Conservation (phyloP, 2,329 filamentous ascomycete species). For the Penicillium sumatraense region DNA sequence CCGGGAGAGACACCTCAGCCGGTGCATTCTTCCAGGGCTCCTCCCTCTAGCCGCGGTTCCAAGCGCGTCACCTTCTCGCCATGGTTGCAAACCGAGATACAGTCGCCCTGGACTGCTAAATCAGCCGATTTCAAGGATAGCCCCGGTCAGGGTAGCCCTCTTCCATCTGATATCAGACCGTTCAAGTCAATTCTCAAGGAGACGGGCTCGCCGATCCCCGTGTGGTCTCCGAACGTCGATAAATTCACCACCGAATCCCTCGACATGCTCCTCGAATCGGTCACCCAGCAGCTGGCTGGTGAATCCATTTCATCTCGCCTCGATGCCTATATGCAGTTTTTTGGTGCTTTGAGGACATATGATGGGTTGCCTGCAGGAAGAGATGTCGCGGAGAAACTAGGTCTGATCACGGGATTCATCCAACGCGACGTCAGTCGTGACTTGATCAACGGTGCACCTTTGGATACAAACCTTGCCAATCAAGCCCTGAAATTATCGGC, state of each 20-base stretch:
- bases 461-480: conserved; percentile 72
- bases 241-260: conserved; percentile 63
- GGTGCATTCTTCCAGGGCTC: conserved; percentile 38
- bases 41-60: conserved; percentile 41
- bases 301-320: conserved; percentile 72
- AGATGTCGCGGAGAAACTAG: conserved; percentile 75
- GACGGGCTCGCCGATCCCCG: conserved; percentile 45
- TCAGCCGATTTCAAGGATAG: conserved; percentile 28
- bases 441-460: conserved; percentile 55
- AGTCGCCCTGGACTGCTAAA: conserved; percentile 44
- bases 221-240: conserved; percentile 50
- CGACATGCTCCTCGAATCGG: conserved; percentile 80
- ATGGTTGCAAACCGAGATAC: conserved; percentile 58
- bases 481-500: conserved; percentile 79
- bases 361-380: conserved; percentile 78
- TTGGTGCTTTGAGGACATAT: conserved; percentile 76
- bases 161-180: conserved; percentile 58
- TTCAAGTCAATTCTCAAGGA: conserved; percentile 84
- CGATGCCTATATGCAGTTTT: conserved; percentile 85
- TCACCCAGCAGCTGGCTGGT: conserved; percentile 78
- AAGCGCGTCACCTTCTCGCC: conserved; percentile 69
- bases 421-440: conserved; percentile 75
- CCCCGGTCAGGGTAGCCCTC: conserved; percentile 40
- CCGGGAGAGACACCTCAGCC: conserved; percentile 52
- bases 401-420: conserved; percentile 78